A percentile compares a stretch with the other conserved stretches of the same genome.
phyloP scores from a whole-genome alignment of 2,329 filamentous ascomycete genomes.

The Paecilomyces dactylethromorphus region DNA sequence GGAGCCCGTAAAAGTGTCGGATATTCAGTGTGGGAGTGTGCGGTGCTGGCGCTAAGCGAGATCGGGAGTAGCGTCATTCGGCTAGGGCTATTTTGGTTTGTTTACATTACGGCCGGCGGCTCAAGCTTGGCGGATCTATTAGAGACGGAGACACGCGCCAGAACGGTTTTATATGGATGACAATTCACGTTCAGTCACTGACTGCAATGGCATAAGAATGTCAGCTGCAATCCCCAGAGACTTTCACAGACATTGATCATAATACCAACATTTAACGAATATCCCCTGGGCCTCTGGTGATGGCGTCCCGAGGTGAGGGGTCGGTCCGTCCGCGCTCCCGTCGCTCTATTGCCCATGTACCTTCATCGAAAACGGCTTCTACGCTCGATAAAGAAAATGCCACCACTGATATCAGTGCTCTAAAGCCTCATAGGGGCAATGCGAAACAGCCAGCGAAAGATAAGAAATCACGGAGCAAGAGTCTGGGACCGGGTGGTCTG shows the following conservation, averaged over 20 bases:
- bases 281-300: constrained; percentile 7
- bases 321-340: constrained; percentile 42
- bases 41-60: constrained; percentile 21
- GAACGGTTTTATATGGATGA: constrained; percentile 8
- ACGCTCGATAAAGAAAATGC: constrained; percentile 70
- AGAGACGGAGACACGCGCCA: constrained; percentile 18
- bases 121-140: constrained; percentile 16
- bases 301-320: constrained; percentile 30
- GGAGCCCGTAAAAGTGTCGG: constrained; percentile 21
- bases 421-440: constrained; percentile 17
- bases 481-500: constrained; percentile 84
- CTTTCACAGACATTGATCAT: background rate
- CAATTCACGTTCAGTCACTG: background rate
- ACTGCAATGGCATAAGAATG: background rate
- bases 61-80: constrained; percentile 24
- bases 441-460: constrained; percentile 34
- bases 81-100: constrained; percentile 40
- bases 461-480: constrained; percentile 84
- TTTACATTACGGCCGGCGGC: constrained; percentile 32
- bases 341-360: constrained; percentile 64
- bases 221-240: background rate
- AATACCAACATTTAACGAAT: background rate
- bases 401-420: constrained; percentile 57
- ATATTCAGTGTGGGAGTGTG: constrained; percentile 34
- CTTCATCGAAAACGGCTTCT: constrained; percentile 41